Conservation (phyloP, 2,329 filamentous ascomycete species). For the Colletotrichum scovillei region DNA sequence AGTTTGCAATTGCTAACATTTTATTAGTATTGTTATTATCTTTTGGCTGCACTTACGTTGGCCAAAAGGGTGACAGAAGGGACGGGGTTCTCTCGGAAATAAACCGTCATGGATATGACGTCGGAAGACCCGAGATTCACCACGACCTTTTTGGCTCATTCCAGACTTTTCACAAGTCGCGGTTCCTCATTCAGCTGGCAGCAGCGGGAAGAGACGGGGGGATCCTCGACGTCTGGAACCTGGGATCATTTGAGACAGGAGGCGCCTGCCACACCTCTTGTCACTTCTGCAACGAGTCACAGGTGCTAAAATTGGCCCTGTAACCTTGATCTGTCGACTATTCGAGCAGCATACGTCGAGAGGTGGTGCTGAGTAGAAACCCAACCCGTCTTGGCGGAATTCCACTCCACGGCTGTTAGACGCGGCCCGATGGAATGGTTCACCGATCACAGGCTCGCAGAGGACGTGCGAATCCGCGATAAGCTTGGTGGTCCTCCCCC, state of each 20-base stretch:
- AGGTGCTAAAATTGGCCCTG: background rate
- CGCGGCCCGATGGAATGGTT: background rate
- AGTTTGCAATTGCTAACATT: background rate
- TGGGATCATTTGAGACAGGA: background rate
- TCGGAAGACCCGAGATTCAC: background rate
- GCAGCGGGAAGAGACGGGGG: background rate
- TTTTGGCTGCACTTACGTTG: background rate
- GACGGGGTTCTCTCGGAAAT: slow-evolving; percentile 11
- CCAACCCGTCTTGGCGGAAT: background rate
- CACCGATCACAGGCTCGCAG: background rate
- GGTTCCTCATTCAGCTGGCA: background rate
- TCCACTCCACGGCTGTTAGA: background rate
- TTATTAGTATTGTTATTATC: no score
- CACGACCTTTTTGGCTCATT: background rate
- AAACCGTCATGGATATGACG: slow-evolving; percentile 16
- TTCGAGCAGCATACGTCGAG: background rate
- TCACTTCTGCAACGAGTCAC: background rate
- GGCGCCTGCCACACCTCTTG: background rate
- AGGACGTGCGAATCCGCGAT: background rate
- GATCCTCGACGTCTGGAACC: slow-evolving; percentile 20
- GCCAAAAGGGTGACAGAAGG: background rate
- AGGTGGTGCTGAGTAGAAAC: background rate
- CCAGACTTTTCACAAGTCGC: no score
- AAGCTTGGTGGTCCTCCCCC: background rate
- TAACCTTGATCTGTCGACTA: background rate